Evolutionary conservation across 176 grass and related monocot species (phyloP).

Genomic region (Phragmites australis): DNA sequence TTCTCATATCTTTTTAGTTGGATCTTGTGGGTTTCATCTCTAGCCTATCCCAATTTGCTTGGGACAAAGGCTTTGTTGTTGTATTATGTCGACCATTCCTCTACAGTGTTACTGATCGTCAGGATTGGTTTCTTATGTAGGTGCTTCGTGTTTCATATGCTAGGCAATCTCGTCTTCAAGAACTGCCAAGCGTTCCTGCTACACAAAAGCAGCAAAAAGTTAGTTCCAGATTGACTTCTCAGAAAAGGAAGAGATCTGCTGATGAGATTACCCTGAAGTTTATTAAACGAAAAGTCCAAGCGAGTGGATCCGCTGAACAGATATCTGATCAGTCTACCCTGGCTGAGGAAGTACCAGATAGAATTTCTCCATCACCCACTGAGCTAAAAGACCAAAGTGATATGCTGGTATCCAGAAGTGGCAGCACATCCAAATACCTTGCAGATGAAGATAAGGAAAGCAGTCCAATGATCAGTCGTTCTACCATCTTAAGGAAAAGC

Average conservation of each 20-base stretch:
- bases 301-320: slow-evolving; percentile 29
- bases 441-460: slow-evolving; percentile 34
- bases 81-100: neutral
- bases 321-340: slow-evolving; percentile 17
- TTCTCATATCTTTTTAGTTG: too few species aligned
- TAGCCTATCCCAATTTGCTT: too few species aligned
- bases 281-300: slow-evolving; percentile 35
- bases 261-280: slow-evolving; percentile 30
- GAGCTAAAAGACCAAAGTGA: slow-evolving; percentile 1
- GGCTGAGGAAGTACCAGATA: slow-evolving; percentile 34
- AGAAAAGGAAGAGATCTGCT: slow-evolving; percentile 65
- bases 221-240: slow-evolving; percentile 40
- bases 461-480: slow-evolving; percentile 42
- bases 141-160: slow-evolving; percentile 75
- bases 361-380: slow-evolving; percentile 26
- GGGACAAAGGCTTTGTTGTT: too few species aligned
- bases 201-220: slow-evolving; percentile 39
- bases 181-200: slow-evolving; percentile 34
- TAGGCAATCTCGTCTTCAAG: slow-evolving; percentile 41
- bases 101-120: slow-evolving; percentile 26
- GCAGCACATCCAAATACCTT: neutral
- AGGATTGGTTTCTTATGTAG: slow-evolving; percentile 46
- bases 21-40: too few species aligned
- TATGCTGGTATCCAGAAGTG: slow-evolving; percentile 9
- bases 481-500: slow-evolving; percentile 48